Percentiles rank a stretch among this genome's conserved stretches.
Evolutionary conservation across 495 filamentous ascomycete genomes (phyloP).

Genomic region (Trichoderma erinaceum): DNA sequence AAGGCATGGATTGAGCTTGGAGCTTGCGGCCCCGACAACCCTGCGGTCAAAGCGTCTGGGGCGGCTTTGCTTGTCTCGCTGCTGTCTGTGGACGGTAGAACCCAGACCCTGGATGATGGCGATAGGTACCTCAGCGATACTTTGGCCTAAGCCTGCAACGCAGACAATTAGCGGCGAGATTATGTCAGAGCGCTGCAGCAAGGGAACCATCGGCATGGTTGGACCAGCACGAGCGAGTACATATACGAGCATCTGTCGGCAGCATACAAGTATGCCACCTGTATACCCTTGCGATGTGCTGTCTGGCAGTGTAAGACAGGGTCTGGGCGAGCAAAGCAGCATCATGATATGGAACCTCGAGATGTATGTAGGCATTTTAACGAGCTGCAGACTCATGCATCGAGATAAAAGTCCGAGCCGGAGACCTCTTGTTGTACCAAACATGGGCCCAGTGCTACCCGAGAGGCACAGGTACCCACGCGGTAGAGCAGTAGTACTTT

Average conservation of each 20-base stretch:
- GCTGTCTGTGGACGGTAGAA: neutral
- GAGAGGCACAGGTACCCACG: too few relatives aligned
- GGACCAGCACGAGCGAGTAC: neutral
- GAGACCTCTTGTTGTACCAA: neutral
- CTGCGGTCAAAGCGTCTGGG: conserved; percentile 11
- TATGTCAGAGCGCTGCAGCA: conserved; percentile 1
- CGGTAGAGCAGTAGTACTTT: too few relatives aligned
- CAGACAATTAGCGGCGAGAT: neutral
- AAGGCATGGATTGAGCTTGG: neutral
- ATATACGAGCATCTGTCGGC: neutral
- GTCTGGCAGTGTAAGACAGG: too few relatives aligned
- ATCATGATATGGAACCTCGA: neutral
- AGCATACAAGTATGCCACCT: too few relatives aligned
- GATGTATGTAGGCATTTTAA: neutral
- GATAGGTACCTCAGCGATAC: neutral
- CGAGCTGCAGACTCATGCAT: neutral
- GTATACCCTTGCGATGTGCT: too few relatives aligned
- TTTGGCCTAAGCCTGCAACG: neutral
- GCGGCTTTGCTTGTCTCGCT: neutral
- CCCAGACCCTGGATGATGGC: neutral
- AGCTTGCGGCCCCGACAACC: conserved; percentile 10
- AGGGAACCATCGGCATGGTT: neutral
- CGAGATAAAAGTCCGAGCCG: conserved; percentile 5
- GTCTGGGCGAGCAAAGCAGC: too few relatives aligned
- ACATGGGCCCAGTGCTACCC: too few relatives aligned